Percentiles rank a stretch among this genome's conserved stretches.
Evolutionary conservation across 805 yeast species (phyloP).

Genomic region (Pichia deserticola): DNA sequence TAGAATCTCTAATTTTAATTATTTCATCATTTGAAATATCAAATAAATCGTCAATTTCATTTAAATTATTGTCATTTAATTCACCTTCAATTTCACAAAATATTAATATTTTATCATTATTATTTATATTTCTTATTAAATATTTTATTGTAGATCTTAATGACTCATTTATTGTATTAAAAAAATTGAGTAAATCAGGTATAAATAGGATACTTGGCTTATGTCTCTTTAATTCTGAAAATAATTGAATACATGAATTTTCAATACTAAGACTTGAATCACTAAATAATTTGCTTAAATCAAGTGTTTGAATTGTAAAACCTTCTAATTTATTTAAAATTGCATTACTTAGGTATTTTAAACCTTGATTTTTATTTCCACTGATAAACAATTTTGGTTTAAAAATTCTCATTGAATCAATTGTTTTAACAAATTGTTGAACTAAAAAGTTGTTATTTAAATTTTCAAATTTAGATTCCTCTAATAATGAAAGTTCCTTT

Average conservation of each 20-base stretch:
- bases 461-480: conserved; percentile 62
- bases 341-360: conserved; percentile 77
- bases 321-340: conserved; percentile 79
- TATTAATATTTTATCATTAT: conserved; percentile 67
- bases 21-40: conserved; percentile 49
- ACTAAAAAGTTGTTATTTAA: conserved; percentile 53
- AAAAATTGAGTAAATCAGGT: conserved; percentile 79
- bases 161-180: conserved; percentile 54
- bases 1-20: conserved; percentile 35
- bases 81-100: conserved; percentile 57
- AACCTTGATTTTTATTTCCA: conserved; percentile 80
- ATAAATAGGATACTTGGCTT: conserved; percentile 80
- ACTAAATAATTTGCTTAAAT: conserved; percentile 65
- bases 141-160: conserved; percentile 69
- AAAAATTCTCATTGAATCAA: conserved; percentile 49
- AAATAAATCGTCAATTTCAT: conserved; percentile 47
- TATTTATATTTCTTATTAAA: conserved; percentile 56
- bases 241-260: conserved; percentile 71
- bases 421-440: conserved; percentile 48
- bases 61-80: conserved; percentile 19
- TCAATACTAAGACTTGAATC: conserved; percentile 81
- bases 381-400: conserved; percentile 73
- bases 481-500: conserved; percentile 49
- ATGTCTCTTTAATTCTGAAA: conserved; percentile 82
- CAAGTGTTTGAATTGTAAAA: conserved; percentile 79